Base-by-base conservation (phyloP, 2,329 filamentous ascomycete genomes). In the Chaetomium sp. region DNA sequence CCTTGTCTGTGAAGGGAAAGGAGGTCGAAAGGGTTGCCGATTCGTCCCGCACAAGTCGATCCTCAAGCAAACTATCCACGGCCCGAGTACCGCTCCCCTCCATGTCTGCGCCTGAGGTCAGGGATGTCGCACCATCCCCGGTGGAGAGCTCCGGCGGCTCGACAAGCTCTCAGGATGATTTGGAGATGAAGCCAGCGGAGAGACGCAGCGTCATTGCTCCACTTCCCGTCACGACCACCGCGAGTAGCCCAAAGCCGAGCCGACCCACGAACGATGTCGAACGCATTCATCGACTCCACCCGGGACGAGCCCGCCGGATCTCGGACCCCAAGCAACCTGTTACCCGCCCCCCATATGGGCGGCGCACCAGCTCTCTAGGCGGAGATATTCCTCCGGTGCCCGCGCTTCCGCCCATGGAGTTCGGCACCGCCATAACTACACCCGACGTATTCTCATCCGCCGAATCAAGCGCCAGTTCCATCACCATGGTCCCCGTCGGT, bases 1-100 rank as follows among this genome's bases (percentile, higher is more conserved):
- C 41, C 8, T 43, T 51, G 2, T 71, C 72, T 5, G 54, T 67
- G 37, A 77, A 76, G 65, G 74, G 75, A 41, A 77, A 77, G 60
- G 74, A 75, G 54, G 67, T 72, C 8, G 68, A 69, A 52, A 65
- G 72, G 19, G 60, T 66, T 6, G 64, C 65, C 49, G 70, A 71
- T 33, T 64, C 69, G 6, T 67, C 67, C 2, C 67, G 68, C 33
- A 64, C 65, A 50, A 76, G 70, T 59, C 68, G 70, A 14, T 64
- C 71, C 2, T 71, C 71, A 10, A 71, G 69, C 63, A 72, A 72
- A 65, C 68, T 70, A 68, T 68, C 64, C 54, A 60, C 62, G 19
- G 46, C 58, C 46, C 58, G 55, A n/a, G 50, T 54, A 49, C 56
- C 46, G 8, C 35, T 59, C 7, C 56, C 54, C 9, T 44, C 59